Conservation (phyloP, 2,329 filamentous ascomycete genomes). For the Aspergillus glaucus region DNA sequence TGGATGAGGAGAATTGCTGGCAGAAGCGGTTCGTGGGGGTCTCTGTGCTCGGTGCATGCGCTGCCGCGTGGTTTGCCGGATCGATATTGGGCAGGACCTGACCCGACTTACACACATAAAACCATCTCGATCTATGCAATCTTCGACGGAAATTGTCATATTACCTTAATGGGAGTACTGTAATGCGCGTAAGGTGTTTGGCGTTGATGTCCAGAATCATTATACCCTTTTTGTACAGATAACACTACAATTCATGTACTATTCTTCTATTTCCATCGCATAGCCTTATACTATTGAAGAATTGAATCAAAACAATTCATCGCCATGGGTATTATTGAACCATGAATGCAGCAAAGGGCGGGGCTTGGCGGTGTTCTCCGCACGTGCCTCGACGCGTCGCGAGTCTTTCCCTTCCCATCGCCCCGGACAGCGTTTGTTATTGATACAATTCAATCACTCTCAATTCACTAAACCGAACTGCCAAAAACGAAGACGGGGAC, state of each 20-base stretch:
- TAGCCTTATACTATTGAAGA: too few species aligned
- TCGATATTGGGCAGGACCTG: slow-evolving; percentile 24
- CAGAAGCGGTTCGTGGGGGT: slow-evolving; percentile 44
- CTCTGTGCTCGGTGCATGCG: slow-evolving; percentile 29
- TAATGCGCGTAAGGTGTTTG: neutral
- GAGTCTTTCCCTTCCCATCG: slow-evolving; percentile 9
- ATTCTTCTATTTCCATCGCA: too few species aligned
- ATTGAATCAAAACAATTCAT: neutral
- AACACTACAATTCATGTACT: too few species aligned
- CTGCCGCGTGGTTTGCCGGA: slow-evolving; percentile 31
- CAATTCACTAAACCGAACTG: neutral
- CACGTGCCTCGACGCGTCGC: slow-evolving; percentile 23
- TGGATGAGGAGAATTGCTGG: slow-evolving; percentile 60
- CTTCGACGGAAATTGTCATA: too few species aligned
- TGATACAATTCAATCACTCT: neutral
- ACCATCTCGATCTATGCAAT: too few species aligned
- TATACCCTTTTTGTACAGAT: too few species aligned
- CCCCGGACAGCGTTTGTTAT: neutral
- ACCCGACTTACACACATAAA: slow-evolving; percentile 9
- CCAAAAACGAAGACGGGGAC: neutral
- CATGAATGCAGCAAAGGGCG: slow-evolving; percentile 6
- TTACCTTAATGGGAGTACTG: neutral
- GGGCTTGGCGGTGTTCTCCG: slow-evolving; percentile 16
- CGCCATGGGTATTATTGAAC: neutral
- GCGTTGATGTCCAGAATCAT: neutral